These are phyloP conservation scores for Solanum chilense DNA, from an alignment of 257 asterid genomes.

Conservation along the genomic window DNA sequence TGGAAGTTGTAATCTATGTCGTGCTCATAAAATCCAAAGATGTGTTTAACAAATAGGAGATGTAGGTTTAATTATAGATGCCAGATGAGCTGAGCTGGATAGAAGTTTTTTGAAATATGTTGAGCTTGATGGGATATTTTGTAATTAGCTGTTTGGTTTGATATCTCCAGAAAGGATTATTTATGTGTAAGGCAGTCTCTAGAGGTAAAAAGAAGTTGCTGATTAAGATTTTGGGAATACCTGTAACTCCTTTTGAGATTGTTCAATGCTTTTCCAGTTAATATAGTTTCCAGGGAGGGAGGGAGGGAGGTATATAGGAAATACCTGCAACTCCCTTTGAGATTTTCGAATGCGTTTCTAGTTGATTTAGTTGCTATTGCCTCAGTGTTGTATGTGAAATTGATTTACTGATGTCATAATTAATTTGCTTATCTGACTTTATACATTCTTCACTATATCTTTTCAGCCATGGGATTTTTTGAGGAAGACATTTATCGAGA, in stretches of 20 bases:
- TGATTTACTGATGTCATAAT: background rate
- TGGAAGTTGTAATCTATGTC: background rate
- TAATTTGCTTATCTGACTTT: background rate
- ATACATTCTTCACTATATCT: background rate
- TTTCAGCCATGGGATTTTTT: constrained; percentile 89
- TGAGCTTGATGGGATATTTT: background rate
- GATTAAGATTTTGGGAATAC: background rate
- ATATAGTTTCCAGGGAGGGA: background rate
- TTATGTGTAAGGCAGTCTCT: background rate
- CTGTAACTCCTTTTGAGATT: background rate
- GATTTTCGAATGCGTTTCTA: background rate
- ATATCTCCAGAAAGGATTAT: background rate
- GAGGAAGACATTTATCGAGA: constrained; percentile 77
- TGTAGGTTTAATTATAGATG: background rate
- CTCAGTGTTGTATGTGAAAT: background rate
- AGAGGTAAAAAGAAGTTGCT: background rate
- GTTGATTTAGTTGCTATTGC: background rate
- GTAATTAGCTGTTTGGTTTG: background rate
- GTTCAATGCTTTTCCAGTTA: background rate
- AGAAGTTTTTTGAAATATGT: background rate
- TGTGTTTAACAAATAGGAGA: background rate
- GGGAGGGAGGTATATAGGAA: background rate
- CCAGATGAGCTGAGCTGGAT: background rate
- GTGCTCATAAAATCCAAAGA: background rate
- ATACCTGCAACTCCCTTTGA: background rate